Percentiles rank a stretch among this genome's conserved stretches.
These are phyloP conservation scores for Filobasidium uniguttulatum DNA, from an alignment of 1,284 basidiomycete genomes.

Conservation along the genomic window DNA sequence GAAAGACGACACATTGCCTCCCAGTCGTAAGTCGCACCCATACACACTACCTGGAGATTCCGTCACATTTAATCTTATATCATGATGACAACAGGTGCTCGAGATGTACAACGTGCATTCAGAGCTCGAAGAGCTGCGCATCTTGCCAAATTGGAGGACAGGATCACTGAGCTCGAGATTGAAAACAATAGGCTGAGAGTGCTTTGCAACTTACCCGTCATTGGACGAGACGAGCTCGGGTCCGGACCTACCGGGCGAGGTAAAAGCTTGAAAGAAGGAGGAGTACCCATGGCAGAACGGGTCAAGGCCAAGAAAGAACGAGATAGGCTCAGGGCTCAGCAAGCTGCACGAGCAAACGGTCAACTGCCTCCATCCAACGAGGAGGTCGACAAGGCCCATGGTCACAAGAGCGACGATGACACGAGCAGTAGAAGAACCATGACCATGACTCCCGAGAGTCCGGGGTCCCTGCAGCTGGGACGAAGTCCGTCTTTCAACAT, in stretches of 20 bases:
- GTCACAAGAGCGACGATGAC: slow-evolving; percentile 17
- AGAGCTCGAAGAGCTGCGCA: slow-evolving; percentile 53
- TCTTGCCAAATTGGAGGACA: slow-evolving; percentile 30
- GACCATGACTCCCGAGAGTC: not conserved
- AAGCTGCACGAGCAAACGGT: slow-evolving; percentile 4
- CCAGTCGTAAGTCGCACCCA: slow-evolving; percentile 1
- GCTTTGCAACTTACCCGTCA: slow-evolving; percentile 57
- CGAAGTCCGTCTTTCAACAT: not conserved
- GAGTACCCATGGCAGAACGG: slow-evolving; percentile 36
- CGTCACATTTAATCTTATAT: not conserved
- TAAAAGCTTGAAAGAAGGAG: slow-evolving; percentile 35
- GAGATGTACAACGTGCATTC: slow-evolving; percentile 85
- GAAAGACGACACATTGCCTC: slow-evolving; percentile 15
- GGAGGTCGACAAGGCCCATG: slow-evolving; percentile 10
- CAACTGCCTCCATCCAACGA: not conserved
- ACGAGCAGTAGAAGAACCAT: slow-evolving; percentile 4
- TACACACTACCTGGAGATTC: not conserved
- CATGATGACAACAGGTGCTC: slow-evolving; percentile 47
- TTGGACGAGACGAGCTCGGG: slow-evolving; percentile 31
- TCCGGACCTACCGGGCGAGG: slow-evolving; percentile 38
- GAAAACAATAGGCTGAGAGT: slow-evolving; percentile 28
- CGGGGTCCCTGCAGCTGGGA: not conserved
- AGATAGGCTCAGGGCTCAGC: slow-evolving; percentile 11
- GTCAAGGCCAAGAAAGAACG: slow-evolving; percentile 34
- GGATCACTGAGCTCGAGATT: slow-evolving; percentile 30